phyloP scores from a whole-genome alignment of 768 basidiomycete species.

The Hericium coralloides region DNA sequence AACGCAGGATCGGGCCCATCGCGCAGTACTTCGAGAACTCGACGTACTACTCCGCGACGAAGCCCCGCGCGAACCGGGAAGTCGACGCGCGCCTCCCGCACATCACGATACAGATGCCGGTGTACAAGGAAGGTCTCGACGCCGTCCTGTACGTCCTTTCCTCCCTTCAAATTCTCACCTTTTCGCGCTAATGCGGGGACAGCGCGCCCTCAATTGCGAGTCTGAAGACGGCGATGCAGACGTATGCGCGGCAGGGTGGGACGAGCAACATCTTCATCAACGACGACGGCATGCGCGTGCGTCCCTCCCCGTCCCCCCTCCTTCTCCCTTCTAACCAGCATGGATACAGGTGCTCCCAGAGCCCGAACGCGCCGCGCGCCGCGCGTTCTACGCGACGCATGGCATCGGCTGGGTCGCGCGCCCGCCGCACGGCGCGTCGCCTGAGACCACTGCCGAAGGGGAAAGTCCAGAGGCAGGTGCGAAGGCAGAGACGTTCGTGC shows the following conservation, averaged over 20 bases:
- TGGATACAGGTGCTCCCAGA: constrained; percentile 27
- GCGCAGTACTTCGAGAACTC: constrained; percentile 44
- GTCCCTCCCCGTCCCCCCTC: neutral
- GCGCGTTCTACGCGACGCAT: constrained; percentile 46
- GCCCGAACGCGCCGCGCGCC: constrained; percentile 36
- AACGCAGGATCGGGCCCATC: constrained; percentile 34
- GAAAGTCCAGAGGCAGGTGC: neutral
- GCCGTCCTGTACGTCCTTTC: constrained; percentile 34
- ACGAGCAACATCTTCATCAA: constrained; percentile 49
- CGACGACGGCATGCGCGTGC: constrained; percentile 51
- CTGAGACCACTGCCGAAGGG: constrained; percentile 10
- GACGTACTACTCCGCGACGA: constrained; percentile 41
- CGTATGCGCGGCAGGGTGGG: constrained; percentile 59
- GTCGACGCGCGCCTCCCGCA: constrained; percentile 39
- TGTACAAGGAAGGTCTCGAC: constrained; percentile 48
- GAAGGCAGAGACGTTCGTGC: constrained; percentile 30
- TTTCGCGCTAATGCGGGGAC: neutral
- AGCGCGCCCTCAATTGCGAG: constrained; percentile 42
- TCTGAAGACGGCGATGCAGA: constrained; percentile 52
- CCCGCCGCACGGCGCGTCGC: constrained; percentile 36
- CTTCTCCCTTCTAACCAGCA: neutral
- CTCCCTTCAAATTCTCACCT: neutral
- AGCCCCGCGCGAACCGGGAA: constrained; percentile 32
- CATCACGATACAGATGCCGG: constrained; percentile 48
- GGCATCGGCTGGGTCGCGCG: constrained; percentile 54